phyloP scores from a whole-genome alignment of 768 basidiomycete species.

The Termitomyces sp. region DNA sequence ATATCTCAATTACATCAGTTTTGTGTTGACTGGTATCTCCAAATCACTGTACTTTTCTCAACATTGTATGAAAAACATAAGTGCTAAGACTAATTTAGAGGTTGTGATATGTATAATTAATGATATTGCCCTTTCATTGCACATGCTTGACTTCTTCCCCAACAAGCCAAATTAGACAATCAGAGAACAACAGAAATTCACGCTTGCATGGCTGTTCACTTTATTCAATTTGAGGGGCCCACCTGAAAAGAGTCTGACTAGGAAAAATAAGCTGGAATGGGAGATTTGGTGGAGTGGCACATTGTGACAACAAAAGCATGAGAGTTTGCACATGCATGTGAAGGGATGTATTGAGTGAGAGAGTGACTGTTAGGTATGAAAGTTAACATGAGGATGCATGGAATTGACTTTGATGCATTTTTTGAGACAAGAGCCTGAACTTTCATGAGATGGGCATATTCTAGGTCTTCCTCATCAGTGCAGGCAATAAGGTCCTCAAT shows the following conservation, averaged over 20 bases:
- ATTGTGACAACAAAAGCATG: conserved; percentile 73
- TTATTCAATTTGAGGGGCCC: conserved; percentile 59
- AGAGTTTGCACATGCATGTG: conserved; percentile 77
- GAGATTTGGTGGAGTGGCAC: conserved; percentile 68
- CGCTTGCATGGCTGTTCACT: conserved; percentile 52
- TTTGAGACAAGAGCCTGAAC: conserved; percentile 71
- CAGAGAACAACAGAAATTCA: conserved; percentile 81
- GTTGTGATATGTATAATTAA: too few species aligned
- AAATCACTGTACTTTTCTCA: too few species aligned
- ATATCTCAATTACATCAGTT: too few species aligned
- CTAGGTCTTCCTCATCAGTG: conserved; percentile 64
- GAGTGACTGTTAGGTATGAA: conserved; percentile 52
- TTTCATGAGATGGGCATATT: conserved; percentile 57
- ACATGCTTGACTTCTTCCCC: conserved; percentile 40
- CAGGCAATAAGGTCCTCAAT: conserved; percentile 75
- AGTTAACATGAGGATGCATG: neutral
- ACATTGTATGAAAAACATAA: too few species aligned
- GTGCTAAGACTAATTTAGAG: too few species aligned
- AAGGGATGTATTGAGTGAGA: conserved; percentile 75
- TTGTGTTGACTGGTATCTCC: too few species aligned
- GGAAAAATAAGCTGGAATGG: conserved; percentile 79
- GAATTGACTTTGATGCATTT: conserved; percentile 43
- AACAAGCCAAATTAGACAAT: conserved; percentile 77
- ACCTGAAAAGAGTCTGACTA: conserved; percentile 74
- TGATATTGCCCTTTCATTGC: conserved; percentile 32